Base-by-base conservation (phyloP, 1,284 basidiomycete genomes). In the Ganoderma sinense region DNA sequence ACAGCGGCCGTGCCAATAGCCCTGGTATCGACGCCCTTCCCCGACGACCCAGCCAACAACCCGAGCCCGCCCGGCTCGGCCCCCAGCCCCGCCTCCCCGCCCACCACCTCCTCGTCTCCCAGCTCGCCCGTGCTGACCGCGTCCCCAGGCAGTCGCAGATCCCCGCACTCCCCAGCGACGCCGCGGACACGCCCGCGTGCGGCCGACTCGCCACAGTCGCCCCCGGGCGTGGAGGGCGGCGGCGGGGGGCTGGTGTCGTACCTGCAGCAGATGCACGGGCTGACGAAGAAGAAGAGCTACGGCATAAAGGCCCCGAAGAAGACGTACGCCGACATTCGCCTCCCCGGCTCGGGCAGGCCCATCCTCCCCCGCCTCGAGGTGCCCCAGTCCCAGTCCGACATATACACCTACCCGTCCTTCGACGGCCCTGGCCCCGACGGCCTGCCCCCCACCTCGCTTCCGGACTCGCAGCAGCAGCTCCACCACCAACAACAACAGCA, bases 241-340 rank as follows among this genome's bases (percentile, higher is more conserved):
- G 75, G 73, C 33, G 75, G 77, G 7, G 75, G 77, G 10, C 74
- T 80, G 11, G 79, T 80, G 51, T 76, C 74, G 20, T 79, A 77
- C 67, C 74, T 80, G n/a, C 78, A 79, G 69, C 77, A 78, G 61
- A 76, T 78, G 73, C 78, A 80, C 62, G 79, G 79, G 8, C 68
- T 80, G 26, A 78, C 78, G 10, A 80, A 80, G 70, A 79, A 78
- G 68, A 73, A 78, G 65, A 77, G 70, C 41, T 76, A 77, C 48
- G 75, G 75, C 2, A 65, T 72, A 11, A 78, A 77, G 68, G 71
- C 68, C 20, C 71, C 68, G 43, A 78, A 77, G 69, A 75, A 77
- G 53, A 69, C 72, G 2, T 68, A 74, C 8, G 71, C 70, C 10
- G 78, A 80, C 39, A 53, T 70, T 5, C 71, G 74, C 23, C 64